Evolutionary conservation across 2,329 filamentous ascomycete species (phyloP).

Genomic region (Phoma sp.): DNA sequence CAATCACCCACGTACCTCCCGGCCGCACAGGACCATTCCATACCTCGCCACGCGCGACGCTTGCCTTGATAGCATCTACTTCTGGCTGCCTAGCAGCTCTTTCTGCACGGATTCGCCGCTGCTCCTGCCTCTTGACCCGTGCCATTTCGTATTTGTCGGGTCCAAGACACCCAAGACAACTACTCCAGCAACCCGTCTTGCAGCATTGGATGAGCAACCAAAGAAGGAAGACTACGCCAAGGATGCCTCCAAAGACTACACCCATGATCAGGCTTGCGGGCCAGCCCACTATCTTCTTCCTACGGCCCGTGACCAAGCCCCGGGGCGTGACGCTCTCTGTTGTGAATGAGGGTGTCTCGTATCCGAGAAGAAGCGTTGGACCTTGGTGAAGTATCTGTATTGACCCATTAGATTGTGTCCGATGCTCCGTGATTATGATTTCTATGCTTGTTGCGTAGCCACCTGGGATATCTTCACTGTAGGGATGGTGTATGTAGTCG

Average conservation of each 20-base stretch:
- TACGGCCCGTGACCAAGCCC: not conserved
- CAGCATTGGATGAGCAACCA: not conserved
- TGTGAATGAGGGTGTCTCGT: too few relatives aligned
- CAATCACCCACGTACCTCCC: not conserved
- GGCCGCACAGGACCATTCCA: not conserved
- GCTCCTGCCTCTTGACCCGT: constrained; percentile 2
- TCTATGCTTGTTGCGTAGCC: too few relatives aligned
- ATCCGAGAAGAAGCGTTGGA: constrained; percentile 17
- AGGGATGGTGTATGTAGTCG: not conserved
- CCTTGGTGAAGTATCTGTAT: constrained; percentile 8
- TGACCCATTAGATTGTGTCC: too few relatives aligned
- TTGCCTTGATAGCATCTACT: constrained; percentile 2
- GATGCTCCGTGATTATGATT: too few relatives aligned
- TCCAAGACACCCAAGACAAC: too few relatives aligned
- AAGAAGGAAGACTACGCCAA: not conserved
- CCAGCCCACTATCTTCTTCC: not conserved
- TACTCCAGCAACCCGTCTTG: not conserved
- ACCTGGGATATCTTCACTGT: too few relatives aligned
- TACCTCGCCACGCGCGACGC: not conserved
- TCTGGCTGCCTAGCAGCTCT: not conserved
- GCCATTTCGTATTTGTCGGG: not conserved
- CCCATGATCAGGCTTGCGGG: not conserved
- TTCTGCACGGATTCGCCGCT: not conserved
- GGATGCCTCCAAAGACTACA: not conserved
- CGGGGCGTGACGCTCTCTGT: not conserved